phyloP scores from a whole-genome alignment of 441 rosid species.

The Erodium texanum region DNA sequence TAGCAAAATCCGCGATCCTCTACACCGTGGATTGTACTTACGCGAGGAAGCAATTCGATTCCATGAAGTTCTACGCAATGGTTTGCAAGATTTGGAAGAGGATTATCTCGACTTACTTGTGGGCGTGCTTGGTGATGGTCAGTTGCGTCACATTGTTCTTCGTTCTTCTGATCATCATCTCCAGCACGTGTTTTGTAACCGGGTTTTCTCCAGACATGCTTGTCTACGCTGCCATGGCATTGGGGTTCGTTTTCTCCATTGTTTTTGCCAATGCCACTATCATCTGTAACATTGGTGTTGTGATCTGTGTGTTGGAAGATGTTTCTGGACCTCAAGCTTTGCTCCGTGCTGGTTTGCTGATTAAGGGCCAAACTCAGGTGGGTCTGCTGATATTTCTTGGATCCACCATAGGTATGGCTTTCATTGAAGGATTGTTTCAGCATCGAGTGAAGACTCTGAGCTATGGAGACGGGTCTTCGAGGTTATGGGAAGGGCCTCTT shows the following conservation, averaged over 20 bases:
- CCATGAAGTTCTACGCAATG: conserved; percentile 40
- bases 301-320: conserved; percentile 78
- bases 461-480: conserved; percentile 84
- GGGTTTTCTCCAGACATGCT: conserved; percentile 50
- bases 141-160: conserved; percentile 57
- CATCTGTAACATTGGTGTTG: conserved; percentile 60
- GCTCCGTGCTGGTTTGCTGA: conserved; percentile 50
- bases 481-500: conserved; percentile 90
- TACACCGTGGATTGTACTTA: conserved; percentile 80
- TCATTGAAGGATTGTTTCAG: conserved; percentile 81
- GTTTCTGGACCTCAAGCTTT: conserved; percentile 69
- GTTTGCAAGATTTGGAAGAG: conserved; percentile 57
- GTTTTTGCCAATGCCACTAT: conserved; percentile 68
- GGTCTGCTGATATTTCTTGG: conserved; percentile 78
- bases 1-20: conserved; percentile 61
- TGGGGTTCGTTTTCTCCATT: conserved; percentile 64
- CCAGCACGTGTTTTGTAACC: conserved; percentile 42
- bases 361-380: conserved; percentile 86
- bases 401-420: conserved; percentile 66
- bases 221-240: conserved; percentile 42
- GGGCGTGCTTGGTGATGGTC: conserved; percentile 50
- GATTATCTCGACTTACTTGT: conserved; percentile 51
- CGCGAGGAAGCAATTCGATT: conserved; percentile 37
- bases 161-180: conserved; percentile 47
- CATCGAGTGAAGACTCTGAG: conserved; percentile 80